These are phyloP conservation scores for Metschnikowia sp. DNA, from an alignment of 805 yeast genomes.

Conservation along the genomic window DNA sequence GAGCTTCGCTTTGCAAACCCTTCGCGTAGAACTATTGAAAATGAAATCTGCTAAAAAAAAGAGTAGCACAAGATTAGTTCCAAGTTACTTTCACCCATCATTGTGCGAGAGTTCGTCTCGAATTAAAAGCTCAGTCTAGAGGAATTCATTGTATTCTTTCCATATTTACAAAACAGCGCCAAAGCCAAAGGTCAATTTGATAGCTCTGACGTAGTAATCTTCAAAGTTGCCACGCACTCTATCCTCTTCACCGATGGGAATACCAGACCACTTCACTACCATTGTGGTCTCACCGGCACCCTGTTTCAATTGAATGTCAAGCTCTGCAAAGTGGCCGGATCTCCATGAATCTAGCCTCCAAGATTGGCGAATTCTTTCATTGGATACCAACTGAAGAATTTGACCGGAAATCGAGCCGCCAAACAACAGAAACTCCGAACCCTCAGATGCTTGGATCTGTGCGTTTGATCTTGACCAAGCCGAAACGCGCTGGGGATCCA, in stretches of 20 bases:
- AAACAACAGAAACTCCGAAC: constrained; percentile 66
- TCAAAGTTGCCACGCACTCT: constrained; percentile 80
- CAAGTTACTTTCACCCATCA: no score
- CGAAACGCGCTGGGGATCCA: constrained; percentile 74
- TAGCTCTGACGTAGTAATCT: constrained; percentile 83
- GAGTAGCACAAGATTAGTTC: no score
- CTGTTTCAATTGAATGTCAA: constrained; percentile 65
- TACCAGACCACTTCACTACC: constrained; percentile 76
- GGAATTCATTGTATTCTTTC: not conserved
- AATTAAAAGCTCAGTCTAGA: no score
- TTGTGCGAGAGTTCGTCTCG: no score
- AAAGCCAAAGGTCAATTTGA: constrained; percentile 89
- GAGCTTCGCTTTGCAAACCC: no score
- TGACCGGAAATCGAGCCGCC: constrained; percentile 85
- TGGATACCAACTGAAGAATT: constrained; percentile 54
- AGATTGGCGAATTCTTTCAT: constrained; percentile 59
- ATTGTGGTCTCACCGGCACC: constrained; percentile 83
- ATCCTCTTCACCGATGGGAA: constrained; percentile 95
- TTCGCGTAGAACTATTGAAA: no score
- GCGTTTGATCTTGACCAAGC: constrained; percentile 87
- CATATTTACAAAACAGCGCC: constrained; percentile 77
- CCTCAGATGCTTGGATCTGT: constrained; percentile 49
- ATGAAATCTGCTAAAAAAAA: no score
- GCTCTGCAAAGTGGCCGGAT: constrained; percentile 69
- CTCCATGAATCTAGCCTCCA: constrained; percentile 95